Evolutionary conservation across 495 filamentous ascomycete species (phyloP).

Genomic region (Aspergillus egyptiacus): DNA sequence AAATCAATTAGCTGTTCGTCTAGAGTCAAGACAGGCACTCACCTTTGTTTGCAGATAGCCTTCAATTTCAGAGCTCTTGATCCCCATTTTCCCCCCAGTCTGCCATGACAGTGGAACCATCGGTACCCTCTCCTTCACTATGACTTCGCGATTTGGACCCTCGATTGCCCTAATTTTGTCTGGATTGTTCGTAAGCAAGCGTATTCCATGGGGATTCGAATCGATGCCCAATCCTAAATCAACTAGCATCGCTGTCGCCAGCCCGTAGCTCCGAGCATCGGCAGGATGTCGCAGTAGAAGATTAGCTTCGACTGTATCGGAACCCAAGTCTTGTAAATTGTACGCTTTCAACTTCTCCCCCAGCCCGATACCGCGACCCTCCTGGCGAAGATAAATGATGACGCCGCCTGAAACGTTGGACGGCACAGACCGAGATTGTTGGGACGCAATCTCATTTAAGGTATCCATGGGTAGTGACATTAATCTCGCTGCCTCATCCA

Average conservation of each 20-base stretch:
- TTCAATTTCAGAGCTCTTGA: slow-evolving; percentile 81
- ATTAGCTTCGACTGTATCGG: slow-evolving; percentile 95
- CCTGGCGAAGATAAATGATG: slow-evolving; percentile 92
- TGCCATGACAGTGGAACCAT: slow-evolving; percentile 98
- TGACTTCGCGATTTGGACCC: slow-evolving; percentile 78
- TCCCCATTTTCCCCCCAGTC: slow-evolving; percentile 68
- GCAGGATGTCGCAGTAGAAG: slow-evolving; percentile 86
- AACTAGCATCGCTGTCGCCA: slow-evolving; percentile 88
- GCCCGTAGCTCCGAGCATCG: slow-evolving; percentile 86
- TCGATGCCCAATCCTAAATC: slow-evolving; percentile 70
- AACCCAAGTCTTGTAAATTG: slow-evolving; percentile 91
- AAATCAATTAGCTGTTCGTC: slow-evolving; percentile 5
- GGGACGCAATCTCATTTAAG: slow-evolving; percentile 28
- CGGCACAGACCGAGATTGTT: slow-evolving; percentile 34
- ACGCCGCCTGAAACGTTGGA: slow-evolving; percentile 67
- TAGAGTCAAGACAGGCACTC: not conserved
- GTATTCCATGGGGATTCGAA: slow-evolving; percentile 56
- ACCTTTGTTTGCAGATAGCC: slow-evolving; percentile 95
- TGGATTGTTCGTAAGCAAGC: slow-evolving; percentile 94
- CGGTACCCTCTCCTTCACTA: slow-evolving; percentile 81
- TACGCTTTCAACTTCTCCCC: slow-evolving; percentile 97
- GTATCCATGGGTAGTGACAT: slow-evolving; percentile 71
- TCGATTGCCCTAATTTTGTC: slow-evolving; percentile 95
- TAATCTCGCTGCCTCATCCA: slow-evolving; percentile 89
- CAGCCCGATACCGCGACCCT: slow-evolving; percentile 91